A percentile compares a stretch with the other conserved stretches of the same genome.
These are phyloP conservation scores for Hansenula sp. DNA, from an alignment of 1,139 yeast species.

Conservation along the genomic window DNA sequence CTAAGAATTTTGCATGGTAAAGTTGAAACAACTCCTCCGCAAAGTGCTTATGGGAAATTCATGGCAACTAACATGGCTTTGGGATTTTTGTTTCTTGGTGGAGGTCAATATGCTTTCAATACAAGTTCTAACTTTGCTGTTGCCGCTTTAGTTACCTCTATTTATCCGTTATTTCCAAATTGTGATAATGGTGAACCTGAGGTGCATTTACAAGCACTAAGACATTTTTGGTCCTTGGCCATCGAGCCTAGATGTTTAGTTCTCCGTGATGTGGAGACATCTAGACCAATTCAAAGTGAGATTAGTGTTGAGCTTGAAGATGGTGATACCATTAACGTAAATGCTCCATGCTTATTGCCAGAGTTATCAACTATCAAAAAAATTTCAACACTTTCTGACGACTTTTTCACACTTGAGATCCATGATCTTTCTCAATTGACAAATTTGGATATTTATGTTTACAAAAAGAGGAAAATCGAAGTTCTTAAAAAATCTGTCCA, in stretches of 20 bases:
- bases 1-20: constrained; percentile 59
- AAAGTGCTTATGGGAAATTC: constrained; percentile 55
- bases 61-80: constrained; percentile 80
- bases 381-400: constrained; percentile 35
- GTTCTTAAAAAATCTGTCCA: constrained; percentile 35
- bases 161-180: constrained; percentile 69
- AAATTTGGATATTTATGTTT: constrained; percentile 46
- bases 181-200: constrained; percentile 36
- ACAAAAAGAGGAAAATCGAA: constrained; percentile 40
- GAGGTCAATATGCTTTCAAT: constrained; percentile 84
- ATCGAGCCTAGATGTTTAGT: constrained; percentile 79
- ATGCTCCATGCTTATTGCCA: constrained; percentile 71
- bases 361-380: constrained; percentile 41
- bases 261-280: constrained; percentile 63
- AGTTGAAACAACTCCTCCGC: constrained; percentile 5
- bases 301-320: constrained; percentile 41
- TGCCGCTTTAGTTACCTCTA: constrained; percentile 69
- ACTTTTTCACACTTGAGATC: constrained; percentile 41
- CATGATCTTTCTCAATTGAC: constrained; percentile 36
- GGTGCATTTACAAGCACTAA: constrained; percentile 75
- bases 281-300: constrained; percentile 47
- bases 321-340: constrained; percentile 27
- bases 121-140: constrained; percentile 56
- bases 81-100: constrained; percentile 86
- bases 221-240: constrained; percentile 90